These are phyloP conservation scores for Yamadazyma tumulicola DNA, from an alignment of 805 yeast genomes.

Conservation along the genomic window DNA sequence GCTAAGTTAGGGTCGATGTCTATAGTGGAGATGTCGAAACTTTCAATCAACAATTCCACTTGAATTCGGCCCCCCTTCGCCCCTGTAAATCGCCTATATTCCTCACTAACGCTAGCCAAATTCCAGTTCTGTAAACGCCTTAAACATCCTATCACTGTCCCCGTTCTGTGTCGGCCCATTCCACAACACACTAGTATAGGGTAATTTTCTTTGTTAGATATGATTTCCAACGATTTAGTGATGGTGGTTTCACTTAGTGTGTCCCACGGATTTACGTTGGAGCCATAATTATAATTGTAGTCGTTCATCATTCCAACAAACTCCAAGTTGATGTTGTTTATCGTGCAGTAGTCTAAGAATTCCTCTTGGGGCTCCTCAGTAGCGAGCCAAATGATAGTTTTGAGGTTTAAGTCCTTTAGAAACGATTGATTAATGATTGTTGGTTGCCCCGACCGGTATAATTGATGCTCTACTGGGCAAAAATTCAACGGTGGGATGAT, in stretches of 20 bases:
- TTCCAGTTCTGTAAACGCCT: slow-evolving; percentile 97
- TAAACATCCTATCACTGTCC: slow-evolving; percentile 92
- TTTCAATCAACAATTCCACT: slow-evolving; percentile 85
- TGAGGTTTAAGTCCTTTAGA: slow-evolving; percentile 65
- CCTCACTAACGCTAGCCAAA: slow-evolving; percentile 85
- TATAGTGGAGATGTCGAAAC: slow-evolving; percentile 37
- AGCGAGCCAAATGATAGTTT: slow-evolving; percentile 89
- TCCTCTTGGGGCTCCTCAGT: slow-evolving; percentile 93
- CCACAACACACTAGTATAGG: slow-evolving; percentile 94
- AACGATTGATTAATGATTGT: slow-evolving; percentile 90
- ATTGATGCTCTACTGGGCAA: slow-evolving; percentile 85
- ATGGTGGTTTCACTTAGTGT: slow-evolving; percentile 83
- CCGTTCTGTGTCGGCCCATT: slow-evolving; percentile 97
- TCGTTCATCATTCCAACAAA: slow-evolving; percentile 82
- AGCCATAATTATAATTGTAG: slow-evolving; percentile 34
- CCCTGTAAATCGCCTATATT: slow-evolving; percentile 91
- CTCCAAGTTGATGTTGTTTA: slow-evolving; percentile 67
- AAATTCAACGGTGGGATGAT: slow-evolving; percentile 94
- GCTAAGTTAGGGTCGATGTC: slow-evolving; percentile 25
- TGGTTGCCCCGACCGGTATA: slow-evolving; percentile 93
- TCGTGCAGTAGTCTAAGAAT: slow-evolving; percentile 75
- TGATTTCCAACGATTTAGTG: slow-evolving; percentile 70
- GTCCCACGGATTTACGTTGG: slow-evolving; percentile 87
- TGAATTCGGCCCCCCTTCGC: slow-evolving; percentile 87
- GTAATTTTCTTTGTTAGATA: slow-evolving; percentile 67